Conservation (phyloP, 139 green algal genomes). For the Bryopsis sp. region DNA sequence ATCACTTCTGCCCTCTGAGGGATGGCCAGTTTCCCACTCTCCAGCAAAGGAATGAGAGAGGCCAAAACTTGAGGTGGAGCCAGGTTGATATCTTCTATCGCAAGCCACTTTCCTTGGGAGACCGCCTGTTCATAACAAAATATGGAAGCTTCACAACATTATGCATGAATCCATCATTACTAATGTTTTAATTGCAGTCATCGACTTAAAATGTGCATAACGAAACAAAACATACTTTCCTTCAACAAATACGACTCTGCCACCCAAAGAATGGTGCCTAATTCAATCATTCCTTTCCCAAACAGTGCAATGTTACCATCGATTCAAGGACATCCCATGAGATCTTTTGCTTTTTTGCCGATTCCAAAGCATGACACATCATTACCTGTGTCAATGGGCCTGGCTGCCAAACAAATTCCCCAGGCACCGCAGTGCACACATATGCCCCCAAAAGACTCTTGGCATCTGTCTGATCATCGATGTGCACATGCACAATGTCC, state of each 20-base stretch:
- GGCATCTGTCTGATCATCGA: slow-evolving; percentile 93
- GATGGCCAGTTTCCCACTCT: slow-evolving; percentile 61
- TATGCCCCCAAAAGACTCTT: slow-evolving; percentile 93
- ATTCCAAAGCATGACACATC: background rate
- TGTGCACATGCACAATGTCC: slow-evolving; percentile 61
- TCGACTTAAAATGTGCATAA: background rate
- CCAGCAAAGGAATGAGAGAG: slow-evolving; percentile 73
- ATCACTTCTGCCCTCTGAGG: slow-evolving; percentile 56
- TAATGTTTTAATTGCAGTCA: too few species aligned
- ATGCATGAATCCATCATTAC: background rate
- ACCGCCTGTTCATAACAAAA: slow-evolving; percentile 48
- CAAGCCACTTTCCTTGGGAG: slow-evolving; percentile 74
- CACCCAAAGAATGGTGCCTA: background rate
- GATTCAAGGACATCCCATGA: background rate
- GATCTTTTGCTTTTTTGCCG: background rate
- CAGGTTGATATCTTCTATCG: slow-evolving; percentile 91
- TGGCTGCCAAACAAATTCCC: slow-evolving; percentile 92
- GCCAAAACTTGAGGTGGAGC: slow-evolving; percentile 87
- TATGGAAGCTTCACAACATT: background rate
- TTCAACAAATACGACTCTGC: background rate
- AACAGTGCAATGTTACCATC: background rate
- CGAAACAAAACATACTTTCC: background rate
- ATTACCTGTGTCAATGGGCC: slow-evolving; percentile 73
- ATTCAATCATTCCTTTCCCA: background rate
- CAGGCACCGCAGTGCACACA: slow-evolving; percentile 74